These are phyloP conservation scores for Scutellaria minor DNA, from an alignment of 257 asterid genomes.

Conservation along the genomic window DNA sequence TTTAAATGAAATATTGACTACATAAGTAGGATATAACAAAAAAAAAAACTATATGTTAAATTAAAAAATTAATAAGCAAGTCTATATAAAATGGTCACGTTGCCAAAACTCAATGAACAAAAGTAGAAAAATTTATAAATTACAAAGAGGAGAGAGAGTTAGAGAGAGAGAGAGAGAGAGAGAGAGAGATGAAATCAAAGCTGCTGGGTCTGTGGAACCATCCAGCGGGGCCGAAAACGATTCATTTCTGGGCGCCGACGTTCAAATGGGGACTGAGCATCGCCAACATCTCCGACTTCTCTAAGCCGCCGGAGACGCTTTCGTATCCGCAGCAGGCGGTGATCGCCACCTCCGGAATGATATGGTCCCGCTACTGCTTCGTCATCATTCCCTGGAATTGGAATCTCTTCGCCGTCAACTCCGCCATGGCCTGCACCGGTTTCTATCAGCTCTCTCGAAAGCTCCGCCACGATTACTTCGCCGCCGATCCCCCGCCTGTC, in stretches of 20 bases:
- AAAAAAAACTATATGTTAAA: no score
- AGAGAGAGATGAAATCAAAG: constrained; percentile 39
- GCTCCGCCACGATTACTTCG: constrained; percentile 43
- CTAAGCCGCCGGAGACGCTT: constrained; percentile 52
- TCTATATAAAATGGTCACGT: no score
- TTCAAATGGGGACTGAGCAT: constrained; percentile 64
- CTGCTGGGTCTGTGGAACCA: constrained; percentile 53
- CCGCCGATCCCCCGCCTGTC: constrained; percentile 1
- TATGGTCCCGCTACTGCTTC: constrained; percentile 64
- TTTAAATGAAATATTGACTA: no score
- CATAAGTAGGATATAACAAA: no score
- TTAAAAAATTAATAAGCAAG: no score
- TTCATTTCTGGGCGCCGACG: constrained; percentile 65
- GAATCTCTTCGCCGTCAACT: constrained; percentile 58
- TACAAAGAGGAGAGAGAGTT: neutral
- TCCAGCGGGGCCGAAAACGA: constrained; percentile 63
- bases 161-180: neutral
- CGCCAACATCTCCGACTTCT: constrained; percentile 57
- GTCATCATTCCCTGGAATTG: constrained; percentile 57
- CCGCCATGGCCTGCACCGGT: constrained; percentile 61
- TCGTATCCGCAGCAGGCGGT: constrained; percentile 61
- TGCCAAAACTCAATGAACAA: no score
- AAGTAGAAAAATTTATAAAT: no score
- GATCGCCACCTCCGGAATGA: constrained; percentile 49
- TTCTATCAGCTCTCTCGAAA: constrained; percentile 55